Evolutionary conservation across 2,329 filamentous ascomycete species (phyloP), one percentile per base, ranked within the genome.

Genomic region (Pezicula neosporulosa): DNA sequence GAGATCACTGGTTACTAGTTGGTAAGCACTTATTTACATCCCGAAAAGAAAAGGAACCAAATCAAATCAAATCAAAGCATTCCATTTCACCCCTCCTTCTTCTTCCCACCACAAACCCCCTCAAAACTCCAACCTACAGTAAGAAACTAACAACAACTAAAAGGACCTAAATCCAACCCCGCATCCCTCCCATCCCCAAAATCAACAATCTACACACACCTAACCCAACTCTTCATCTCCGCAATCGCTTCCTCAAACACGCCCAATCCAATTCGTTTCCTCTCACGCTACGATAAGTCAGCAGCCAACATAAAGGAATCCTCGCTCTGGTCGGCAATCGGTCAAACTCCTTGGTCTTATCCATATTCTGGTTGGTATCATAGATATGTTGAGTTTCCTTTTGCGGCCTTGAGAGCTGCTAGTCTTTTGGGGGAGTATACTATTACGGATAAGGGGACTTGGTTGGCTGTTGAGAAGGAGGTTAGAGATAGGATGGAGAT

Each of bases 241-340:
- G 66, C 68, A 3, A 69, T 69, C 1, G 65, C 71, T 35, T 66
- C 60, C 2, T 63, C 60, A 3, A 55, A 53, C 0, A 69, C 67
- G 0, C 56, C 63, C 2, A 60, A 65, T 0, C 66, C 68, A 0
- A 68, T 74, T 2, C 67, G 71, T 13, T 77, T 76, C 48, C 59
- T 76, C 10, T 70, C 63, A 28, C 68, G 75, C 1, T 77, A 68
- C 46, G 75, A 77, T 54, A 77, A 77, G 57, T 76, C 72, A 2
- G 74, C 75, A 0, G 76, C 72, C 3, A 77, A 76, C 52, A 75
- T 77, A 46, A 75, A 75, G 52, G 75, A 77, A 47, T 70, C 71
- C 0, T 55, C 67, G 36, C 59, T 77, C 3, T 78, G 74, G 73
- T 66, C 72, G 4, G 60, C 62, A 0, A 74, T 77, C 33, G 75